Evolutionary conservation across 2,329 filamentous ascomycete species (phyloP), one percentile per base, ranked within the genome.

Genomic region (Aspergillus versicolor): DNA sequence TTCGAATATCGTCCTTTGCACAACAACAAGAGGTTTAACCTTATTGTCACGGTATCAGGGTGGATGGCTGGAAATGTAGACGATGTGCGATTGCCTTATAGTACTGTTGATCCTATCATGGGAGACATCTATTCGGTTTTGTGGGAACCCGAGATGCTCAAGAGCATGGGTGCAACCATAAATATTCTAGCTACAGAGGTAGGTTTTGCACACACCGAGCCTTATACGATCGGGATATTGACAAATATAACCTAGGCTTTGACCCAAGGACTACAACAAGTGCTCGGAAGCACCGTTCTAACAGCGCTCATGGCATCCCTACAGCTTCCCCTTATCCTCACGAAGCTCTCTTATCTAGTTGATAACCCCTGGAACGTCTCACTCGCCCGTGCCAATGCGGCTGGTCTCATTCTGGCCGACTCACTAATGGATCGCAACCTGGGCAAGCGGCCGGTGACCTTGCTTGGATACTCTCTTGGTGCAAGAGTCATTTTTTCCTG

Each of bases 361-460:
- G 94, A 99, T 74, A 99, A 99, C 69, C 94, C 94, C 0, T 99
- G 94, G 94, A 91, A 89, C 24, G 92, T 97, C n/a, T 97, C 94
- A 1, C 84, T 96, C 49, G 91, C 94, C 67, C 87, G 94, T 66
- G 94, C 94, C 30, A 92, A 89, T 67, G 83, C 90, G 55, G 91
- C 93, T 7, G 94, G 94, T 3, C 83, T 96, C 46, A 96, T 99
- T 71, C 82, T 99, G 53, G 94, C 94, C 2, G 94, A 99, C 73
- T 97, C 93, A 0, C 80, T 99, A 34, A 90, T 96, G 59, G 92
- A 96, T 65, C 86, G 92, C 48, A 97, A 95, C 70, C 81, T 99
- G 19, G 94, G 94, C 15, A 91, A 92, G 5, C 84, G 94, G 27
- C 94, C 94, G 0, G 87, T 97, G 59, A 99, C 94, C 0, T 84